These are phyloP conservation scores for Helenozyma rhizophorensis DNA, from an alignment of 805 yeast genomes.

Conservation along the genomic window DNA sequence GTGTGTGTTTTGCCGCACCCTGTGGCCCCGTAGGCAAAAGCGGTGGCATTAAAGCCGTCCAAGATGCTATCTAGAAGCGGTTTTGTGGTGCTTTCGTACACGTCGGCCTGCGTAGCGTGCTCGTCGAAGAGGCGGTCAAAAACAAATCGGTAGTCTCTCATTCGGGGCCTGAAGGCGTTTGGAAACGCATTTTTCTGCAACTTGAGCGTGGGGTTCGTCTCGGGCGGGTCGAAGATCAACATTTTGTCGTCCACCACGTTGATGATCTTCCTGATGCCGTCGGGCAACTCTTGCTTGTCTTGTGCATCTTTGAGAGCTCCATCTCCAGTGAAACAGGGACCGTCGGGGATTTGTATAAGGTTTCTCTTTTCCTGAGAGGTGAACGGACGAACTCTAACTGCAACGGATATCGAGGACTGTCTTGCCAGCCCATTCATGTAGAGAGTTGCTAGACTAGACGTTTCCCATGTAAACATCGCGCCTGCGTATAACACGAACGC, in stretches of 20 bases:
- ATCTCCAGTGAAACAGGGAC: conserved; percentile 46
- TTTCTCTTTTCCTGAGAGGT: conserved; percentile 52
- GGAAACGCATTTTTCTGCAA: conserved; percentile 46
- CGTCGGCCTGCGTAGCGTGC: conserved; percentile 58
- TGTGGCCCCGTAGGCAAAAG: conserved; percentile 95
- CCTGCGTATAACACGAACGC: too few species aligned
- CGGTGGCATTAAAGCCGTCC: conserved; percentile 86
- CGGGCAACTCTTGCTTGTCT: conserved; percentile 23
- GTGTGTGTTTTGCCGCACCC: conserved; percentile 98
- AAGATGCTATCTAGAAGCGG: conserved; percentile 71
- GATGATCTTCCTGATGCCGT: conserved; percentile 64
- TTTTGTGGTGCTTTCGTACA: conserved; percentile 60
- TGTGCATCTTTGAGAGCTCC: conserved; percentile 41
- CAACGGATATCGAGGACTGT: conserved; percentile 66
- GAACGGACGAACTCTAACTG: conserved; percentile 83
- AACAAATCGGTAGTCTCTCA: conserved; percentile 72
- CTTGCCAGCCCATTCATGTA: neutral
- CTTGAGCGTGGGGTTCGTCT: conserved; percentile 52
- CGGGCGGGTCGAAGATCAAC: conserved; percentile 85
- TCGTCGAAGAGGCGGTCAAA: conserved; percentile 79
- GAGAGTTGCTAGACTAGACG: too few species aligned
- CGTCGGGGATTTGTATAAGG: conserved; percentile 38
- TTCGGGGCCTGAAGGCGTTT: conserved; percentile 40
- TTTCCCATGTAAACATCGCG: conserved; percentile 4
- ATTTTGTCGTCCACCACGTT: conserved; percentile 80